Evolutionary conservation across 345 rosid genomes (phyloP), one percentile per base, ranked within the genome.

Genomic region (Heritiera fomes): DNA sequence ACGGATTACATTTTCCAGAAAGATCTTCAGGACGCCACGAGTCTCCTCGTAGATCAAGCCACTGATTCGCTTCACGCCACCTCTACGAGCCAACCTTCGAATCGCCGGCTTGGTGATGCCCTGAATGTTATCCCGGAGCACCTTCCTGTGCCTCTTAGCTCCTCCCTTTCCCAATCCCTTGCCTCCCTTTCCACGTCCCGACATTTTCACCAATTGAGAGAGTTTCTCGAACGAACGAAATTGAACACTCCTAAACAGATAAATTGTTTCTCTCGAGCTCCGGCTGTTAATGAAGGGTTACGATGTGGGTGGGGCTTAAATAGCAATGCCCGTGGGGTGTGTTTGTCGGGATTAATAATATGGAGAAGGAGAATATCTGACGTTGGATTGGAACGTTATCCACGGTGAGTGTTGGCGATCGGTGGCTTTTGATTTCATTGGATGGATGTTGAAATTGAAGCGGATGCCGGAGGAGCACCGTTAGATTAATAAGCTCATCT

Each of bases 101-200:
- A 75, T 75, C 20, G 71, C 78, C 18, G 78, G 71, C 60, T 75
- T 75, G 17, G 78, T 75, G 9, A 75, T 75, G 1, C 78, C 78
- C 73, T 81, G 86, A 23, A 77, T 83, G 58, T 83, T 83, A 45
- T 83, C 86, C 1, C 86, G 75, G n/a, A 77, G 83, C 17, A 83
- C 83, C 75, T 83, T 83, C 6, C 81, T 38, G 38, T 83, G 86
- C 77, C 86, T 65, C 76, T 83, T 83, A 2, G 86, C 86, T 52
- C 86, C 86, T 30, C 86, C 86, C 77, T 83, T 83, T 18, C 86
- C 85, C 76, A 83, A 66, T 0, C 85, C 85, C 81, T 83, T 82
- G 60, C 78, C 78, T 6, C 78, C 78, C 30, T 75, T 75, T 23
- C 71, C 78, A 41, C 78, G 68, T 71, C 78, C 78, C 2, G 78